Base-by-base conservation (phyloP, 768 basidiomycete genomes). In the Lyophyllum atratum region DNA sequence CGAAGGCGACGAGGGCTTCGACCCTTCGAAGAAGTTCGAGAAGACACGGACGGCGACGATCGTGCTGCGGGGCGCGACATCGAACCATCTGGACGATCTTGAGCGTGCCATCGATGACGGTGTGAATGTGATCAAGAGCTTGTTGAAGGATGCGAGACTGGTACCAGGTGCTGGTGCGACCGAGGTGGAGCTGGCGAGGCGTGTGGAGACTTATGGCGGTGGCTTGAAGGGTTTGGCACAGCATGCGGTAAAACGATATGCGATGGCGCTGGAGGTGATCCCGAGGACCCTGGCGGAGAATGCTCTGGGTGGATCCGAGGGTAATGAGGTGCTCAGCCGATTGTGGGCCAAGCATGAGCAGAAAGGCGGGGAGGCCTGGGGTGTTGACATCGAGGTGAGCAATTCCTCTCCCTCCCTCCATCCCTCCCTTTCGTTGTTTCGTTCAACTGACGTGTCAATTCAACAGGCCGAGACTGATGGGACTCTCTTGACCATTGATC, bases 71-170 rank as follows among this genome's bases (percentile, higher is more conserved):
- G 97, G 97, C 0, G 96, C 97, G 29, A 99, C 97, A 1, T 83
- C 91, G 48, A 98, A 98, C 75, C 87, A 87, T 61, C 74, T 98
- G 47, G 97, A 99, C 68, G 97, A 98, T 70, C 84, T 99, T 31
- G 96, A 99, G 72, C 85, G 97, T 25, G 95, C 96, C 26, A 80
- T 99, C 46, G 97, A 98, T 69, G 95, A 98, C 65, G 97, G 96
- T 25, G 94, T 95, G 61, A 95, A 92, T 73, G 96, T 96, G 42
- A 90, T 99, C 76, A 95, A 98, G 73, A 82, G 90, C 26, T 72
- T 99, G 61, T 74, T 99, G 66, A 95, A 95, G 70, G 96, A 99
- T 65, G 80, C 87, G 25, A 78, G 95, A 45, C 78, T 98, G 56
- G 91, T 98, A 1, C 89, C 97, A 7, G 97, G 97, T 3, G 97